Percentiles rank a stretch among this genome's conserved stretches.
These are phyloP conservation scores for Cladosporium halotolerans DNA, from an alignment of 2,329 filamentous ascomycete species.

Conservation along the genomic window DNA sequence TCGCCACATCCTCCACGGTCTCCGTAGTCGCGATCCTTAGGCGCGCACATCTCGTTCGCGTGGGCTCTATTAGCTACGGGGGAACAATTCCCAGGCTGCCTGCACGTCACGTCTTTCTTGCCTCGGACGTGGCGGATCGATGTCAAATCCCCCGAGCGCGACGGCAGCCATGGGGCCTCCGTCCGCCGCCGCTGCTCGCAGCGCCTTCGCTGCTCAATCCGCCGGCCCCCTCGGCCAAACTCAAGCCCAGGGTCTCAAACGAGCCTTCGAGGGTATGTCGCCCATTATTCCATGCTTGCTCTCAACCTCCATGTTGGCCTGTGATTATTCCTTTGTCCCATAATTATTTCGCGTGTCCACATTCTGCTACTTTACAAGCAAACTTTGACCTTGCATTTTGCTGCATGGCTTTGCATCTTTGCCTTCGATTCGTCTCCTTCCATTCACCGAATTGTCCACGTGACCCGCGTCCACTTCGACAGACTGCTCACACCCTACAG, in stretches of 20 bases:
- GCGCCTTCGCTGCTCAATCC: constrained; percentile 5
- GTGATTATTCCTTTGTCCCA: no score
- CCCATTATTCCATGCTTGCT: not conserved
- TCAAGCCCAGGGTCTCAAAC: constrained; percentile 10
- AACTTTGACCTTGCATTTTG: no score
- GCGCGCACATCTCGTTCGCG: no score
- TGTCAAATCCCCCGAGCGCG: constrained; percentile 6
- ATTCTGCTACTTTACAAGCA: no score
- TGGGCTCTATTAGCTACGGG: no score
- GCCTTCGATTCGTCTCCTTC: no score
- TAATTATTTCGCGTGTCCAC: no score
- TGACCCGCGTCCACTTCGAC: not conserved
- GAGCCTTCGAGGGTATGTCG: constrained; percentile 9
- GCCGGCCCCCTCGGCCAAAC: constrained; percentile 9
- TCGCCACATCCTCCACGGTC: no score
- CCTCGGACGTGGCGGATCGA: not conserved
- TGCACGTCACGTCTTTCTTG: no score
- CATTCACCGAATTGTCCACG: constrained; percentile 8
- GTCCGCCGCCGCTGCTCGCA: constrained; percentile 1
- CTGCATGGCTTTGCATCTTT: no score
- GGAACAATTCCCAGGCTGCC: no score
- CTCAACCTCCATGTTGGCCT: not conserved
- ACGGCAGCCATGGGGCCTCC: not conserved
- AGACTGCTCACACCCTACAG: not conserved
- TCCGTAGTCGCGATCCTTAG: no score